Base-by-base conservation (phyloP, 306 rosid species). In the Hippophae tibetana region DNA sequence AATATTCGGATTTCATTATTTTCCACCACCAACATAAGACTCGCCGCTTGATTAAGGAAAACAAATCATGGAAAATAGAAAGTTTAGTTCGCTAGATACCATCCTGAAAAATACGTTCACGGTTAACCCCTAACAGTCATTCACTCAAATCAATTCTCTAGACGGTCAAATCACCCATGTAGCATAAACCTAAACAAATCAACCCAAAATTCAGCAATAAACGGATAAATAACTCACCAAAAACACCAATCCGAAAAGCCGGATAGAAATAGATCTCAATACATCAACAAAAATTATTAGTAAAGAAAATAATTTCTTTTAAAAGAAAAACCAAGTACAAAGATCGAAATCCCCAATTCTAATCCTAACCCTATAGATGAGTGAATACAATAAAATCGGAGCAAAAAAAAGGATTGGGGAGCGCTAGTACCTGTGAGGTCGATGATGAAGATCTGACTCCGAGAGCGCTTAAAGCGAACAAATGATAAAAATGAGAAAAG, bases 201-300 rank as follows among this genome's bases (percentile, higher is more conserved):
- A 61, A 63, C 52, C 45, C 4, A 62, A 9, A 61, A 68, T 13
- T 23, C 45, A 48, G 3, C 18, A 46, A 54, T 52, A 8, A 51
- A 7, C 52, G 23, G 4, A 5, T 12, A 43, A 13, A 42, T 8
- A 43, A 44, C 38, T 31, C 38, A 13, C 4, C 13, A 4, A 26
- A 60, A 11, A 57, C 3, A 40, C 45, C 26, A 52, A 8, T 2
- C 42, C 6, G 10, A 70, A 42, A 9, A 25, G 46, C 9, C 23
- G 13, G 63, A 3, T 6, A 42, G 43, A 53, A 50, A 65, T 47
- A 56, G 74, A 64, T 72, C 76, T 69, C 58, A 9, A 14, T 12
- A 13, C 43, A 44, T 48, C 47, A 52, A 31, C 25, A 26, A n/a
- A 18, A 31, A 1, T 31, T 2, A 31, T 31, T 31, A 4, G 1